Conservation (phyloP, 495 filamentous ascomycete genomes). For the Pseudevernia furfuracea region DNA sequence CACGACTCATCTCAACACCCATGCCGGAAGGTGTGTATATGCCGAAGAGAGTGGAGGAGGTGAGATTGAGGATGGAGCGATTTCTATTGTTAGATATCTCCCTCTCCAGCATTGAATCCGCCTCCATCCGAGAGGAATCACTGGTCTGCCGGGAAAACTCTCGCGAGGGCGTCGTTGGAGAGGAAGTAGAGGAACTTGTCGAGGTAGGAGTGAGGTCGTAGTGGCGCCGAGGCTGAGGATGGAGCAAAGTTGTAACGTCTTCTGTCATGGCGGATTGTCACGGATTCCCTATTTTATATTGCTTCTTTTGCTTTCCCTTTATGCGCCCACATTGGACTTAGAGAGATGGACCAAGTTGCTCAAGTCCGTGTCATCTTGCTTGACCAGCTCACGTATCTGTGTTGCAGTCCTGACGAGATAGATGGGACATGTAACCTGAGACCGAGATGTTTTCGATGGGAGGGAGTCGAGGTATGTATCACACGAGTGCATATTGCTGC, state of each 20-base stretch:
- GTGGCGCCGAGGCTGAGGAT: slow-evolving; percentile 66
- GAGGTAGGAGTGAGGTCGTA: slow-evolving; percentile 57
- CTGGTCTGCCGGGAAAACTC: slow-evolving; percentile 30
- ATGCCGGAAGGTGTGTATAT: slow-evolving; percentile 73
- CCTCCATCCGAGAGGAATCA: slow-evolving; percentile 25
- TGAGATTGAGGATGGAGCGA: slow-evolving; percentile 77
- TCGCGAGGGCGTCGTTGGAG: slow-evolving; percentile 40
- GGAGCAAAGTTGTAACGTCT: slow-evolving; percentile 50
- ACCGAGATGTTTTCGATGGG: neutral
- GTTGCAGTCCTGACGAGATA: neutral
- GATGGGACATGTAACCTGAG: neutral
- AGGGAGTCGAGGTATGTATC: neutral
- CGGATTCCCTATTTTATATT: neutral
- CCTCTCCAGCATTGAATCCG: slow-evolving; percentile 30
- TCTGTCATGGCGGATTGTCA: slow-evolving; percentile 14
- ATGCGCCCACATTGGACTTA: neutral
- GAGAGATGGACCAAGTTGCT: neutral
- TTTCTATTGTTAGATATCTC: slow-evolving; percentile 47
- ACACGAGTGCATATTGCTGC: neutral
- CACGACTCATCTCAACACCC: slow-evolving; percentile 43
- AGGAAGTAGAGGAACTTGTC: slow-evolving; percentile 41
- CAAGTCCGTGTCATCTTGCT: neutral
- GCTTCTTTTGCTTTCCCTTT: slow-evolving; percentile 4
- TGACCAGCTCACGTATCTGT: neutral
- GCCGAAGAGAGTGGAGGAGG: slow-evolving; percentile 78